Evolutionary conservation across 2,329 filamentous ascomycete genomes (phyloP), one percentile per base, ranked within the genome.

Genomic region (Phialophora verrucosa): DNA sequence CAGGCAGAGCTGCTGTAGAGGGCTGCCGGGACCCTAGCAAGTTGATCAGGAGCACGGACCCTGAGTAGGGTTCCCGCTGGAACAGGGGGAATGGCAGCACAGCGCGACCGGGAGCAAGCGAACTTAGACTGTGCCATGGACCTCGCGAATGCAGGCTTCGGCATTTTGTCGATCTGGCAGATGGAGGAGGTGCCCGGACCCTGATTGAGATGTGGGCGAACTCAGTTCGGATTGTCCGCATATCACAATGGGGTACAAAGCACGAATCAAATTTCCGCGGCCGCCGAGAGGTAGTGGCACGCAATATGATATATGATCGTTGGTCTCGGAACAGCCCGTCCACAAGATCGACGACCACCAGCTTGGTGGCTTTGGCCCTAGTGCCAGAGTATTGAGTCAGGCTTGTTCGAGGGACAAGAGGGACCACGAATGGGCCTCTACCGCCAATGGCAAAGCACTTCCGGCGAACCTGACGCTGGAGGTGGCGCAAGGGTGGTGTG

Each of bases 181-280:
- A 57, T 58, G 47, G 23, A 23, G 54, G 49, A 62, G 4, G 38
- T 31, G 31, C 17, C 38, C 27, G 20, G 53, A 55, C 42, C 50
- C 23, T 27, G 58, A 42, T 56, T 35, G 54, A 63, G 62, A 58
- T 66, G 66, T 59, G 49, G 61, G 57, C 49, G 57, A 56, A 57
- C 63, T 51, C 38, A 49, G 47, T 51, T 53, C 49, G 53, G 55
- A 51, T 32, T 32, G 42, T 29, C 31, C 32, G 49, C 27, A 49
- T 60, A 51, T 50, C 53, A 58, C 60, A 62, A 69, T 60, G 64
- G 67, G 53, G 62, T 62, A 67, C 67, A 67, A 67, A 54, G 61
- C 42, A 62, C 61, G 59, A 69, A 62, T 66, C 62, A 66, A 69
- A 69, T 66, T 64, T 69, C 67, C 67, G 67, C 50, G 50, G 49